These are phyloP conservation scores for Phialemonium atrogriseum DNA, from an alignment of 2,329 filamentous ascomycete species.

Conservation along the genomic window DNA sequence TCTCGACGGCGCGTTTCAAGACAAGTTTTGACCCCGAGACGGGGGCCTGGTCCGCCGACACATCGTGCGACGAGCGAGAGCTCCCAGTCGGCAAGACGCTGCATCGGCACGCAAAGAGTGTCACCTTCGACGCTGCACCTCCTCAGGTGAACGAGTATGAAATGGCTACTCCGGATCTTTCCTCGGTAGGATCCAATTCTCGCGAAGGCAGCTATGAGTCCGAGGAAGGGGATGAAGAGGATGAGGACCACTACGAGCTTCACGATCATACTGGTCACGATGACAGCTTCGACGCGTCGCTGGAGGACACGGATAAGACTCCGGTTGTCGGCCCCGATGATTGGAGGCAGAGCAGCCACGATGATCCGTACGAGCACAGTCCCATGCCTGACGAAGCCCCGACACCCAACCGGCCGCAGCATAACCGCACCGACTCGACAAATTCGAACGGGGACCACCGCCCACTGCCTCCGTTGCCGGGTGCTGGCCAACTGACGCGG, in stretches of 20 bases:
- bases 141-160: conserved; percentile 97
- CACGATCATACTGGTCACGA: conserved; percentile 57
- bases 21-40: conserved; percentile 62
- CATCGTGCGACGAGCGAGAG: conserved; percentile 47
- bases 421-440: conserved; percentile 61
- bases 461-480: conserved; percentile 80
- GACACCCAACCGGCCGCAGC: conserved; percentile 40
- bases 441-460: conserved; percentile 75
- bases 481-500: conserved; percentile 34
- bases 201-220: conserved; percentile 91
- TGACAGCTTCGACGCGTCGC: conserved; percentile 90
- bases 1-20: conserved; percentile 61
- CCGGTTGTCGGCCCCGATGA: conserved; percentile 96
- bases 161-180: conserved; percentile 94
- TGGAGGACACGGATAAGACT: conserved; percentile 95
- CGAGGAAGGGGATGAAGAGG: conserved; percentile 65
- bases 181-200: conserved; percentile 80
- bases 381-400: conserved; percentile 51
- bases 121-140: conserved; percentile 90
- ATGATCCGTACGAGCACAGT: conserved; percentile 62
- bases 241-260: conserved; percentile 42
- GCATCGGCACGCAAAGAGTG: conserved; percentile 87
- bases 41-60: conserved; percentile 60
- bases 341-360: conserved; percentile 66
- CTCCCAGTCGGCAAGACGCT: conserved; percentile 58